Evolutionary conservation across 2,329 filamentous ascomycete genomes (phyloP), one percentile per base, ranked within the genome.

Genomic region (Microsporum ferrugineum): DNA sequence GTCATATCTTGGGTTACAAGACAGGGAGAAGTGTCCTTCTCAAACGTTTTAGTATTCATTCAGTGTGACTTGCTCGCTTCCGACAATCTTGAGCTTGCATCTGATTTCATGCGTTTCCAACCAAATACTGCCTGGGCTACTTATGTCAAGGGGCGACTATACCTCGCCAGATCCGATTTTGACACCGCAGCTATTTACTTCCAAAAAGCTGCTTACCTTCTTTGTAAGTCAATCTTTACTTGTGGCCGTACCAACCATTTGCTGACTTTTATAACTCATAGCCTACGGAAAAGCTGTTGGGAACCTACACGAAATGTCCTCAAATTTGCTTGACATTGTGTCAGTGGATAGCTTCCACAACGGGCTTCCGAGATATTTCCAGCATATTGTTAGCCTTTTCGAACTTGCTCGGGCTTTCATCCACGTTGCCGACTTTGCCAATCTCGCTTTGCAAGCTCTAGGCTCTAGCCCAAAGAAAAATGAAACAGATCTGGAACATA

Each of bases 131-230:
- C 79, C 34, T 87, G 84, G 84, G 77, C 81, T 12, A 80, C 77
- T 4, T 99, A 99, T 70, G 82, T 97, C 3, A 89, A 91, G 72
- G 94, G 88, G 1, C 86, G 94, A 34, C 80, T 95, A 57, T 82
- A 84, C 65, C 78, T 97, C 38, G 84, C 86, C 3, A 82, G 87
- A 64, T 87, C 86, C 60, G 87, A 95, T 69, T 86, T 86, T 70
- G 82, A 84, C 62, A 79, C 83, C 43, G 92, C 94, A 60, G 83
- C 89, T 33, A 77, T 83, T 33, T 83, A 84, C 69, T 96, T 99
- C 74, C 86, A 85, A 66, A 92, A 88, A 70, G 89, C 91, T 63
- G 89, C 90, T 23, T 87, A 89, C 68, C 86, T 87, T 61, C 84
- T 95, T 73, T 86, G 89, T 91, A 82, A 78, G 87, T 80, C 59